These are phyloP conservation scores for Chenopodium album DNA, from an alignment of 148 eudicot genomes.

Conservation along the genomic window DNA sequence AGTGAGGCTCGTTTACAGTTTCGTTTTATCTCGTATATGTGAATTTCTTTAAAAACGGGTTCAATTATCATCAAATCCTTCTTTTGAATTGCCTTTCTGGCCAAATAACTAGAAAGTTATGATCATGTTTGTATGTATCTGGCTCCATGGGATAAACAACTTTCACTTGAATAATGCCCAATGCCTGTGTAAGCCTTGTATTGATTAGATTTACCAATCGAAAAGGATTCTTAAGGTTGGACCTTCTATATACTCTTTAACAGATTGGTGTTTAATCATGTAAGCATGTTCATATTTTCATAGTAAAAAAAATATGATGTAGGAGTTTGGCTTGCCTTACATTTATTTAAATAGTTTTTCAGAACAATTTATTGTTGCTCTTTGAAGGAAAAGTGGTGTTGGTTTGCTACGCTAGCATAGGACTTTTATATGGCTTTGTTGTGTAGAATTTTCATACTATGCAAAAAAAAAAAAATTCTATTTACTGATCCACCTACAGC, in stretches of 20 bases:
- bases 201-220: not conserved
- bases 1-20: not conserved
- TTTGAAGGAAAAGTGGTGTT: not conserved
- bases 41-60: not conserved
- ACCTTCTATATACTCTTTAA: not conserved
- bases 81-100: not conserved
- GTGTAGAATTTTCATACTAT: not conserved
- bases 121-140: not conserved
- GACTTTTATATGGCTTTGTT: no score
- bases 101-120: conserved; percentile 1
- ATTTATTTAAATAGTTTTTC: not conserved
- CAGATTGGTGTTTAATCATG: not conserved
- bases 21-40: not conserved
- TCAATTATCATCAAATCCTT: not conserved
- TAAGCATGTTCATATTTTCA: not conserved
- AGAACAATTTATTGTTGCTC: not conserved
- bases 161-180: not conserved
- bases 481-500: not conserved
- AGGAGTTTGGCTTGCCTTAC: not conserved
- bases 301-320: not conserved
- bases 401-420: not conserved
- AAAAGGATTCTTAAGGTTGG: not conserved
- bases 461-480: not conserved
- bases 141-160: not conserved
- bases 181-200: not conserved